phyloP scores from a whole-genome alignment of 495 filamentous ascomycete species.

The Hyaloscypha variabilis region DNA sequence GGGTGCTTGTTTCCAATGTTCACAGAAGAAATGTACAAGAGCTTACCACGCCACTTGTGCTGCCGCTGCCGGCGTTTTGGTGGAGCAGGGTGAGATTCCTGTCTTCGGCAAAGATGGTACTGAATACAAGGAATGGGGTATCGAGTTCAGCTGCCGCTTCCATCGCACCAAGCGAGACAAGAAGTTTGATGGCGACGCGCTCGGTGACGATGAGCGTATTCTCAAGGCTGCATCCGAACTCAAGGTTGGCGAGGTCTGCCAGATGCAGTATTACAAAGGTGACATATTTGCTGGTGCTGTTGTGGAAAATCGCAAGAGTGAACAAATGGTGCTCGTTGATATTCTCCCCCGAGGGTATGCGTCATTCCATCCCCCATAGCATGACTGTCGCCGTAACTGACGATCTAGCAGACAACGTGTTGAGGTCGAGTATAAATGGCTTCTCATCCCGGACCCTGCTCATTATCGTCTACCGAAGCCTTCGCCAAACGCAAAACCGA shows the following conservation, averaged over 20 bases:
- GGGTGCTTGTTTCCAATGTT: slow-evolving; percentile 96
- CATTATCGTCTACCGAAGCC: slow-evolving; percentile 67
- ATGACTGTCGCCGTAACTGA: slow-evolving; percentile 37
- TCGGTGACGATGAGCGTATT: slow-evolving; percentile 74
- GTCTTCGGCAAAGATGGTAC: slow-evolving; percentile 91
- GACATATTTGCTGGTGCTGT: slow-evolving; percentile 93
- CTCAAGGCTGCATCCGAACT: slow-evolving; percentile 68
- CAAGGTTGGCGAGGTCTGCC: slow-evolving; percentile 75
- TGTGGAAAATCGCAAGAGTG: slow-evolving; percentile 79
- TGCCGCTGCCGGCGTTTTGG: slow-evolving; percentile 84
- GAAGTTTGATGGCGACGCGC: slow-evolving; percentile 60
- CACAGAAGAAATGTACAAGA: slow-evolving; percentile 88
- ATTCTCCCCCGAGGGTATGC: slow-evolving; percentile 77
- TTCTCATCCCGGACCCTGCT: slow-evolving; percentile 65
- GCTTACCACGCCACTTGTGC: slow-evolving; percentile 97
- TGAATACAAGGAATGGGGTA: slow-evolving; percentile 85
- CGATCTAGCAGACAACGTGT: slow-evolving; percentile 48
- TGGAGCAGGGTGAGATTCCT: slow-evolving; percentile 81
- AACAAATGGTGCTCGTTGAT: slow-evolving; percentile 76
- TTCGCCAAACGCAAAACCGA: slow-evolving; percentile 57
- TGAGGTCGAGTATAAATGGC: slow-evolving; percentile 80
- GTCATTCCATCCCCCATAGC: slow-evolving; percentile 34
- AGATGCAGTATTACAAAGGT: slow-evolving; percentile 80
- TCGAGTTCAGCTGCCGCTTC: slow-evolving; percentile 92
- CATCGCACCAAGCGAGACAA: slow-evolving; percentile 86